phyloP scores from a whole-genome alignment of 2,329 filamentous ascomycete species.

The Aureobasidium sp. region DNA sequence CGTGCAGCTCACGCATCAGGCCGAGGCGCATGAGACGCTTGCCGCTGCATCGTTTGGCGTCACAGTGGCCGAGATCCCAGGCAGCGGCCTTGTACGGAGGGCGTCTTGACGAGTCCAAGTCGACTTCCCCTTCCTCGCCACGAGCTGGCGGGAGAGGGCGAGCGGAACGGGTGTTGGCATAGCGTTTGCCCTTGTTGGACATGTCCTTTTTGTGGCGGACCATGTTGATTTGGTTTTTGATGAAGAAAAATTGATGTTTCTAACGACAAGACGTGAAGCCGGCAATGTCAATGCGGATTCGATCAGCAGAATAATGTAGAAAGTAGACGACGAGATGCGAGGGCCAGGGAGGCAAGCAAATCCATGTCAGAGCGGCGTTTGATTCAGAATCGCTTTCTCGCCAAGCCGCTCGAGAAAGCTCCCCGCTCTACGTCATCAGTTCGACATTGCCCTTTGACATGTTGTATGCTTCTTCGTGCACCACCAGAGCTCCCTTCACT shows the following conservation, averaged over 20 bases:
- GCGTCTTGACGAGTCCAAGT: constrained; percentile 26
- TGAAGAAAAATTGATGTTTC: no score
- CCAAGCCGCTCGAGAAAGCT: no score
- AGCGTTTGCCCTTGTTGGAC: constrained; percentile 65
- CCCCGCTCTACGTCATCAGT: constrained; percentile 4
- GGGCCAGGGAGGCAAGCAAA: no score
- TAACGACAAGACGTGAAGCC: no score
- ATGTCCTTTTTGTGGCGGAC: constrained; percentile 95
- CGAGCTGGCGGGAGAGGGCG: constrained; percentile 18
- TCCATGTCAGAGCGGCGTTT: no score
- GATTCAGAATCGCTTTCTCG: no score
- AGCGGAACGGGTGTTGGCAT: constrained; percentile 25
- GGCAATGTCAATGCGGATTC: no score
- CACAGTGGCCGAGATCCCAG: constrained; percentile 97
- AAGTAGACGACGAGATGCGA: no score
- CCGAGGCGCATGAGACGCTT: constrained; percentile 90
- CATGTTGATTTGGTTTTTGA: constrained; percentile 49
- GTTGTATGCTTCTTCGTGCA: neutral
- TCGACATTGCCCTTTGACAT: neutral
- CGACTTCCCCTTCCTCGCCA: constrained; percentile 25
- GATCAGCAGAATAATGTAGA: no score
- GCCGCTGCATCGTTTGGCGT: constrained; percentile 91
- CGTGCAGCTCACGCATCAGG: constrained; percentile 83
- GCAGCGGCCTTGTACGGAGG: constrained; percentile 84
- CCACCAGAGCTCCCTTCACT: neutral